Conservation (phyloP, 2,329 filamentous ascomycete species). For the Xenoacremonium recifei region DNA sequence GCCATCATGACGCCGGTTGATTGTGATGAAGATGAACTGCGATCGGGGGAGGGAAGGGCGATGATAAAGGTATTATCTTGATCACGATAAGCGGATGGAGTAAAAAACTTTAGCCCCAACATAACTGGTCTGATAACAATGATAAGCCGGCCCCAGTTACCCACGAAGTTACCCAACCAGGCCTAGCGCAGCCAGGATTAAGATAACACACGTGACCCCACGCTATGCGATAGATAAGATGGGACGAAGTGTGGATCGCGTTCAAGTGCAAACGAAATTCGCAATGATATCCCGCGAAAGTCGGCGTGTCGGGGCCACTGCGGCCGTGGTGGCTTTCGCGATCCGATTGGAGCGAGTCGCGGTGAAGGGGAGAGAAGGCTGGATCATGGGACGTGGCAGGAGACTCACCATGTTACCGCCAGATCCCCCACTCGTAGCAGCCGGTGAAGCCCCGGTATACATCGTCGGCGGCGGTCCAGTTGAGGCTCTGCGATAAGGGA, state of each 20-base stretch:
- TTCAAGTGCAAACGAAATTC: background rate
- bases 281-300: background rate
- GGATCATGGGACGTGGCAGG: no score
- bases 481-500: conserved; percentile 15
- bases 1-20: conserved; percentile 46
- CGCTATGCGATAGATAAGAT: conserved; percentile 21
- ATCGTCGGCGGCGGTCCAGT: conserved; percentile 21
- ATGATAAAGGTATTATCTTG: conserved; percentile 34
- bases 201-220: conserved; percentile 32
- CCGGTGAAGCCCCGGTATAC: conserved; percentile 34
- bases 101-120: conserved; percentile 32
- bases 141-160: conserved; percentile 25
- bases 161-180: conserved; percentile 15
- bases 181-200: conserved; percentile 18
- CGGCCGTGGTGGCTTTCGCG: conserved; percentile 1
- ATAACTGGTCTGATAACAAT: conserved; percentile 35
- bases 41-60: conserved; percentile 23
- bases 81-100: conserved; percentile 38
- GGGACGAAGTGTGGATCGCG: background rate
- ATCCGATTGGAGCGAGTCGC: conserved; percentile 5
- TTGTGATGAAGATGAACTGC: conserved; percentile 24
- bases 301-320: background rate
- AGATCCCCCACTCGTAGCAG: conserved; percentile 39
- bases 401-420: conserved; percentile 41
- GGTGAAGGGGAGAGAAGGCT: conserved; percentile 6